These are phyloP conservation scores for Capronia epimyces DNA, from an alignment of 2,329 filamentous ascomycete genomes.

Conservation along the genomic window DNA sequence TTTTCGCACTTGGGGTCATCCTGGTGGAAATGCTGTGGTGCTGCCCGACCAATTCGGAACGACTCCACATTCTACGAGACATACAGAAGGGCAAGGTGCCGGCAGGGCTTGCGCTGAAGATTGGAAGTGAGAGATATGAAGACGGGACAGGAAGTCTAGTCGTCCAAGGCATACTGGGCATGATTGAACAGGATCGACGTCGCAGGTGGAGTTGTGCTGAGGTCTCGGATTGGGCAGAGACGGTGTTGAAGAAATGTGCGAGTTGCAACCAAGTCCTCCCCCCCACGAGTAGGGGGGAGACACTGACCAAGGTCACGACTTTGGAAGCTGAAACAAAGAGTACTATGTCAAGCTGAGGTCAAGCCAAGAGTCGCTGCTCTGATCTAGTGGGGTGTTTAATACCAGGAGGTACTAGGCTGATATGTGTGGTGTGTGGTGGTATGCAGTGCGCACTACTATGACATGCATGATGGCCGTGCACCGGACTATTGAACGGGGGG, in stretches of 20 bases:
- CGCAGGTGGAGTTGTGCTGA: conserved; percentile 37
- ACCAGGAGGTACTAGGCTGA: too few relatives aligned
- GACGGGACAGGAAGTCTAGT: conserved; percentile 33
- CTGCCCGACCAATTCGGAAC: conserved; percentile 49
- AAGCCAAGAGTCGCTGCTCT: background rate
- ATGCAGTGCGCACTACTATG: too few relatives aligned
- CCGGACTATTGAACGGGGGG: background rate
- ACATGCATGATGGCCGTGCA: background rate
- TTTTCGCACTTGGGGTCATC: conserved; percentile 34
- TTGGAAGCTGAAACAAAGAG: background rate
- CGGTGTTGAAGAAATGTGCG: conserved; percentile 6
- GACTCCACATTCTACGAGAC: conserved; percentile 40
- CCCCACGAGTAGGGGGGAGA: background rate
- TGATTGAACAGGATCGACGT: conserved; percentile 38
- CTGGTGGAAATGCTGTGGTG: conserved; percentile 56
- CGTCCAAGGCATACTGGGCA: conserved; percentile 38
- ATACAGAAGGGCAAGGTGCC: conserved; percentile 36
- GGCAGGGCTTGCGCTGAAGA: conserved; percentile 36
- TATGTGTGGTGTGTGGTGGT: too few relatives aligned
- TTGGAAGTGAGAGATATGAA: conserved; percentile 34
- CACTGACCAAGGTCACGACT: background rate
- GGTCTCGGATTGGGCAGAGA: conserved; percentile 35
- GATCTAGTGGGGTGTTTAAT: background rate
- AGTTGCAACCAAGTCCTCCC: too few relatives aligned
- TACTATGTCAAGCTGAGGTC: background rate